phyloP scores from a whole-genome alignment of 805 yeast genomes.

The Wickerhamiella galacta region DNA sequence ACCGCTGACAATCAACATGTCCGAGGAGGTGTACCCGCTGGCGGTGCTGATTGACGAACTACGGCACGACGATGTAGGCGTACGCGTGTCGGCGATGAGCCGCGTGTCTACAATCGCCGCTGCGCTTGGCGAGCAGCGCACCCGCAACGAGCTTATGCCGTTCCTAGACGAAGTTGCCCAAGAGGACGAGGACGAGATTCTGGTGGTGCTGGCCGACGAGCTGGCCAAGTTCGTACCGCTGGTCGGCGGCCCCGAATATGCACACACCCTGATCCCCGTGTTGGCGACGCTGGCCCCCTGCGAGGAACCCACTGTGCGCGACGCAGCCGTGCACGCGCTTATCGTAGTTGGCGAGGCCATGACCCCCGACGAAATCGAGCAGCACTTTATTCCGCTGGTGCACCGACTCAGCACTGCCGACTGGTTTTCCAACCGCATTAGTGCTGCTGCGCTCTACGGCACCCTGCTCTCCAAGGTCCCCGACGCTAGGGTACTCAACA shows the following conservation, averaged over 20 bases:
- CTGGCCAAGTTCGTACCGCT: conserved; percentile 74
- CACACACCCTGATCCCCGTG: conserved; percentile 40
- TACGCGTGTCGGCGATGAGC: conserved; percentile 88
- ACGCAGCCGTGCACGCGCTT: conserved; percentile 78
- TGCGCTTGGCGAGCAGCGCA: conserved; percentile 87
- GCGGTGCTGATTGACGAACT: conserved; percentile 94
- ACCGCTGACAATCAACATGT: conserved; percentile 1
- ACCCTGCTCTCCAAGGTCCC: conserved; percentile 31
- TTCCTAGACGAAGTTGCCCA: conserved; percentile 50
- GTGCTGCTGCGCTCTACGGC: conserved; percentile 77
- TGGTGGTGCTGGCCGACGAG: conserved; percentile 83
- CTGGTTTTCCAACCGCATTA: conserved; percentile 89
- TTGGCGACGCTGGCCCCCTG: conserved; percentile 75
- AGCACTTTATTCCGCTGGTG: conserved; percentile 58
- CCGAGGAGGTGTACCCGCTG: conserved; percentile 68
- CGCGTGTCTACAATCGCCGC: conserved; percentile 85
- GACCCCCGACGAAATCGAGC: conserved; percentile 40
- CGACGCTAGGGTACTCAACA: conserved; percentile 33
- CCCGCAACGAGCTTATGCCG: conserved; percentile 77
- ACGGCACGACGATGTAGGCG: conserved; percentile 88
- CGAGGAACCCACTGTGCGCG: conserved; percentile 93
- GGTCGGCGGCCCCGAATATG: conserved; percentile 66
- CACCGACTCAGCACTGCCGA: conserved; percentile 67
- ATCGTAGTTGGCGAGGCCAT: conserved; percentile 52
- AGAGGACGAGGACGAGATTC: conserved; percentile 97